Evolutionary conservation across 148 eudicot genomes (phyloP), one percentile per base, ranked within the genome.

Genomic region (Diospyros lotus): DNA sequence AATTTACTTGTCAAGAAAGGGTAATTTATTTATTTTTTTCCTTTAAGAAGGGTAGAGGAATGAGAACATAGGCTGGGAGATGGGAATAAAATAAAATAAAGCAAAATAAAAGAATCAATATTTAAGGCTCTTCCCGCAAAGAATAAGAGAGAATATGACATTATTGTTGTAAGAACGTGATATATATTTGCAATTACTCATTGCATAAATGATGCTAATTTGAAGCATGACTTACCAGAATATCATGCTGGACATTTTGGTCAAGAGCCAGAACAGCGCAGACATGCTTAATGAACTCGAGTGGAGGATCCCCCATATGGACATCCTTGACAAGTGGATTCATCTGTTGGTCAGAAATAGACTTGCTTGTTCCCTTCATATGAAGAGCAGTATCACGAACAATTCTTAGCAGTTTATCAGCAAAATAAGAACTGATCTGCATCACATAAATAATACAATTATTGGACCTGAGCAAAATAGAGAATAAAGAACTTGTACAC

Each of bases 241-340:
- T 87, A 83, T 94, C 96, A 83, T 92, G 96, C 81, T 90, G 97
- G 78, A 94, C 96, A 75, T 80, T 89, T 76, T 89, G 91, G 82
- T 94, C 98, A 86, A 94, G 86, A 55, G 89, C 90, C 86, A 94
- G 78, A 82, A 89, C 98, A 80, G 96, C 98, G 82, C 92, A 94
- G 65, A 90, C 84, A 76, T 87, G 86, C 86, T 90, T 94, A 77
- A 94, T 88, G 81, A 94, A 94, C 78, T 92, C 97, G 72, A 94
- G 79, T 50, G 96, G 87, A 79, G 84, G 77, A 84, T 89, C 92
- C 71, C 88, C 90, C 38, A 56, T 78, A 45, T 81, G 83, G 58
- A 56, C 74, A 62, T 77, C 78, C 39, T 73, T 81, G 65, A 67
- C 65, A 73, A 73, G 76, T 5, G 77, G 73, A 56, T 82, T 77